phyloP scores from a whole-genome alignment of 176 grass and related monocot genomes.

The Phragmites australis region DNA sequence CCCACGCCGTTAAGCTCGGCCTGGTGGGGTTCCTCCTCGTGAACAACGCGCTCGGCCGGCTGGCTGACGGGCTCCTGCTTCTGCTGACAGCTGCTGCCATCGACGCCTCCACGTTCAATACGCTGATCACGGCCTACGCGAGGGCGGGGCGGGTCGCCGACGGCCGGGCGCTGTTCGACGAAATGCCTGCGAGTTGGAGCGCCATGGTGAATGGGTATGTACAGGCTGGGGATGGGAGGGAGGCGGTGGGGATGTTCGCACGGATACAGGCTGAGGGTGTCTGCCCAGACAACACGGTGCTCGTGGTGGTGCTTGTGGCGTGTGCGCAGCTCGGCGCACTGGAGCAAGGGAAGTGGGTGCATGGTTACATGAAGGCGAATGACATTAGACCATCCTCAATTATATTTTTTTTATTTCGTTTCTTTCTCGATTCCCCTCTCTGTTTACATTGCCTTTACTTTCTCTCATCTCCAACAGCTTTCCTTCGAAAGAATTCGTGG shows the following conservation, averaged over 20 bases:
- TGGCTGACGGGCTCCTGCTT: conserved; percentile 35
- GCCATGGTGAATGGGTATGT: conserved; percentile 56
- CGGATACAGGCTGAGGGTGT: conserved; percentile 46
- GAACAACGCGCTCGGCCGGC: conserved; percentile 47
- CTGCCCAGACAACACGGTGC: conserved; percentile 34
- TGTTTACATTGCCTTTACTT: too few species aligned
- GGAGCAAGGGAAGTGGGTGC: conserved; percentile 62
- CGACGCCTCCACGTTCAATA: conserved; percentile 51
- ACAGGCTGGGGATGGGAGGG: conserved; percentile 49
- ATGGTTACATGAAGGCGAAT: conserved; percentile 42
- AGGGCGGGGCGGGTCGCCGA: conserved; percentile 17
- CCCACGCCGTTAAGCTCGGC: conserved; percentile 52
- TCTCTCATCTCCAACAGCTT: too few species aligned
- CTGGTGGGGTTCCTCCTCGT: conserved; percentile 46
- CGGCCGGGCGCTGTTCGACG: conserved; percentile 40
- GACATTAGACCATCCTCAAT: too few species aligned
- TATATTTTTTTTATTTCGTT: too few species aligned
- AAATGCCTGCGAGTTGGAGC: conserved; percentile 59
- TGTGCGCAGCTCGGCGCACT: conserved; percentile 47
- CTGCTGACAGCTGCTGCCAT: conserved; percentile 27
- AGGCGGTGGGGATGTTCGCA: conserved; percentile 36
- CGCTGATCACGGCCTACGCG: conserved; percentile 43
- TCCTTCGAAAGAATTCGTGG: too few species aligned
- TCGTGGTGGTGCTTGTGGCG: conserved; percentile 38
- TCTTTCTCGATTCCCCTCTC: too few species aligned